Evolutionary conservation across 805 yeast genomes (phyloP).

Genomic region (Clavispora santaluciae): DNA sequence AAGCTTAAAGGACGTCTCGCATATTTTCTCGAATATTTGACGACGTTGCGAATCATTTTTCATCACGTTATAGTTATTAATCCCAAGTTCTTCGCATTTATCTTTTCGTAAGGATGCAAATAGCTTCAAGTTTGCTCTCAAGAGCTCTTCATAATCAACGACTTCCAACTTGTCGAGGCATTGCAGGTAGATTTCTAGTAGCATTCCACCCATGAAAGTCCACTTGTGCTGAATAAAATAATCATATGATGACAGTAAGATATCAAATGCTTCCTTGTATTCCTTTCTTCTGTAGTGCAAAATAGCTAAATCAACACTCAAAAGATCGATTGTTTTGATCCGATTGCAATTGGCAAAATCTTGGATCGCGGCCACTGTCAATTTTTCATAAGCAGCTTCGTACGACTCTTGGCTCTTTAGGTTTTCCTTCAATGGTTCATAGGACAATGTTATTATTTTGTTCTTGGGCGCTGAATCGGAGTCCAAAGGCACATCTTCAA

Average conservation of each 20-base stretch:
- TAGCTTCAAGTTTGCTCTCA: constrained; percentile 38
- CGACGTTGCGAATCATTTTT: constrained; percentile 13
- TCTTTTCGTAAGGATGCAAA: constrained; percentile 26
- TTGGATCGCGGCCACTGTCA: constrained; percentile 54
- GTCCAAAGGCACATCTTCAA: constrained; percentile 8
- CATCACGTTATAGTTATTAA: constrained; percentile 23
- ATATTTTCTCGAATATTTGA: constrained; percentile 3
- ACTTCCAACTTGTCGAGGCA: constrained; percentile 49
- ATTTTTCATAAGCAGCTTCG: constrained; percentile 34
- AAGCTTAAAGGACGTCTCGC: constrained; percentile 3
- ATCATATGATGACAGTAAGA: constrained; percentile 64
- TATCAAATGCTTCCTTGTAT: constrained; percentile 55
- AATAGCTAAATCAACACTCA: constrained; percentile 76
- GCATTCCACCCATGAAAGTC: constrained; percentile 62
- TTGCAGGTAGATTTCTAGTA: constrained; percentile 62
- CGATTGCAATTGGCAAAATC: constrained; percentile 49
- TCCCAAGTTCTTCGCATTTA: constrained; percentile 15
- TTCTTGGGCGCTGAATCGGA: neutral
- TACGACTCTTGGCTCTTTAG: constrained; percentile 17
- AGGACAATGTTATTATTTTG: constrained; percentile 8
- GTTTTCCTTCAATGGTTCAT: constrained; percentile 12
- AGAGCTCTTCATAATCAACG: constrained; percentile 22
- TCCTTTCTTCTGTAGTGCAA: constrained; percentile 55
- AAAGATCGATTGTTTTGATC: constrained; percentile 62
- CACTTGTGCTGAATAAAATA: constrained; percentile 69